A percentile compares a stretch with the other conserved stretches of the same genome.
Evolutionary conservation across 805 yeast genomes (phyloP).

Genomic region (Metschnikowia rubicola): DNA sequence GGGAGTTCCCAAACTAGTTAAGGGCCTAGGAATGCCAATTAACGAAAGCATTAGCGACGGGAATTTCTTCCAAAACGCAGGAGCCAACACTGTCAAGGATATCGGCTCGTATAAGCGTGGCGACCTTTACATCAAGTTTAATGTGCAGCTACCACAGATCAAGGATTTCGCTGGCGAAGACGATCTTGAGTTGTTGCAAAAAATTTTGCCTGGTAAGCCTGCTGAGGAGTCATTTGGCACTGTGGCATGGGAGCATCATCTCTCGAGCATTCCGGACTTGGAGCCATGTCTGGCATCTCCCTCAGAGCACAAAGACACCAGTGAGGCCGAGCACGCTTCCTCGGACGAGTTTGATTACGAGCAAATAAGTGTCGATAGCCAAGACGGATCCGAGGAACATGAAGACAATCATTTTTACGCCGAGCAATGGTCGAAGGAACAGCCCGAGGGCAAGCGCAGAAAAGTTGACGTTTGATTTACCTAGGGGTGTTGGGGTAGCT

Average conservation of each 20-base stretch:
- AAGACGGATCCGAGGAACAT: constrained; percentile 15
- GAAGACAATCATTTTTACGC: constrained; percentile 16
- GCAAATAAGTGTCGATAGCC: constrained; percentile 14
- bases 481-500: not conserved
- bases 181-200: constrained; percentile 20
- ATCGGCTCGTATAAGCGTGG: constrained; percentile 27
- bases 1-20: constrained; percentile 45
- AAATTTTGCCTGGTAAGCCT: constrained; percentile 17
- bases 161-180: constrained; percentile 24
- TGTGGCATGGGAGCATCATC: constrained; percentile 9
- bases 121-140: constrained; percentile 38
- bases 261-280: constrained; percentile 12
- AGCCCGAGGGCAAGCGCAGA: constrained; percentile 1
- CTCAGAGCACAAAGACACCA: not conserved
- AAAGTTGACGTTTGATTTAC: not conserved
- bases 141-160: constrained; percentile 32
- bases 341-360: constrained; percentile 16
- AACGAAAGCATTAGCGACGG: constrained; percentile 21
- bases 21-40: constrained; percentile 64
- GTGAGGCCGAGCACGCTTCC: constrained; percentile 5
- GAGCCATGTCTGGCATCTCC: not conserved
- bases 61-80: constrained; percentile 22
- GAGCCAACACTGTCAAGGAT: constrained; percentile 13
- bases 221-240: constrained; percentile 6
- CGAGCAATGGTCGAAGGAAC: constrained; percentile 14